These are phyloP conservation scores for Nevesoporus exiguus DNA, from an alignment of 768 basidiomycete species.

Conservation along the genomic window DNA sequence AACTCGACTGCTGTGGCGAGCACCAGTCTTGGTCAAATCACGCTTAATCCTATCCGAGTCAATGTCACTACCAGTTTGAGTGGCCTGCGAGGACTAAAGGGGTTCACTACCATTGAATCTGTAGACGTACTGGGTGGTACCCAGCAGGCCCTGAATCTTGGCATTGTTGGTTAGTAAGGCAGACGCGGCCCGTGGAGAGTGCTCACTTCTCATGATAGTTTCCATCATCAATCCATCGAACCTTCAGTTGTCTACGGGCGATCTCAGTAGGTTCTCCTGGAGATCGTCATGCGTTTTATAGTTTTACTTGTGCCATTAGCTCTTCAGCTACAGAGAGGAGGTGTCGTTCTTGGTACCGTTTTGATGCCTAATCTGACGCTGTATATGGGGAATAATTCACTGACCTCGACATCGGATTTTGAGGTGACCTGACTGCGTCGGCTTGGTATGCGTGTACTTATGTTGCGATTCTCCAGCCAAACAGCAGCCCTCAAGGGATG, in stretches of 20 bases:
- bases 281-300: background rate
- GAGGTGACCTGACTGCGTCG: conserved; percentile 30
- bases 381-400: conserved; percentile 55
- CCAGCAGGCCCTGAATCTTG: conserved; percentile 52
- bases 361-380: conserved; percentile 59
- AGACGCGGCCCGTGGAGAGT: background rate
- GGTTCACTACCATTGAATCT: conserved; percentile 48
- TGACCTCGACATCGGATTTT: conserved; percentile 50
- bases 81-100: conserved; percentile 60
- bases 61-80: conserved; percentile 59
- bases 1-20: conserved; percentile 58
- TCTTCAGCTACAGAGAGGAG: conserved; percentile 53
- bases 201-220: conserved; percentile 34
- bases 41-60: conserved; percentile 68
- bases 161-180: conserved; percentile 48
- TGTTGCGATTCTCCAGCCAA: conserved; percentile 42
- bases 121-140: conserved; percentile 71
- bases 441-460: background rate
- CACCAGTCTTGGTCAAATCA: conserved; percentile 60
- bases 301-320: conserved; percentile 31
- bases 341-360: conserved; percentile 54
- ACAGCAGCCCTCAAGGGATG: conserved; percentile 53
- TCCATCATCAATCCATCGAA: conserved; percentile 67
- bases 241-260: conserved; percentile 57
- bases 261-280: conserved; percentile 48